Evolutionary conservation across 306 rosid genomes (phyloP).

Genomic region (Citrullus colocynthis): DNA sequence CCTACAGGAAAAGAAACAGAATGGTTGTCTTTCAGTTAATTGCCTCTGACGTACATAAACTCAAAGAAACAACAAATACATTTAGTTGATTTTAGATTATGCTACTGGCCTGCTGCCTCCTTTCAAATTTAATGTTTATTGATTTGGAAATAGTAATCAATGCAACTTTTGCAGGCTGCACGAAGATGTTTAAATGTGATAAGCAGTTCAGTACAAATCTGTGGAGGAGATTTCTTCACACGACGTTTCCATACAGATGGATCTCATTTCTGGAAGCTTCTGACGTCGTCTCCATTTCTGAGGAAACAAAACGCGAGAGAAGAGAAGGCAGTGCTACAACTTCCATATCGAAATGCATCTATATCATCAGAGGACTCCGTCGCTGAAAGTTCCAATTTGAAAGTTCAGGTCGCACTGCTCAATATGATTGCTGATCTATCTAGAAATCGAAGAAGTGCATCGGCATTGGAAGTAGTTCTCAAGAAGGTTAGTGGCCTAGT

Average conservation of each 20-base stretch:
- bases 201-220: constrained; percentile 44
- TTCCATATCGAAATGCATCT: constrained; percentile 59
- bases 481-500: constrained; percentile 66
- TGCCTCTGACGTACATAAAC: background rate
- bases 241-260: constrained; percentile 78
- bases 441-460: constrained; percentile 38
- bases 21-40: background rate
- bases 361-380: constrained; percentile 34
- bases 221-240: constrained; percentile 82
- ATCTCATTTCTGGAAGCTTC: constrained; percentile 67
- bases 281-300: constrained; percentile 51
- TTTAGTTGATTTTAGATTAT: background rate
- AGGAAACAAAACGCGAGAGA: constrained; percentile 33
- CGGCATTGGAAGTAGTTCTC: constrained; percentile 59
- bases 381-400: constrained; percentile 65
- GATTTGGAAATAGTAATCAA: background rate
- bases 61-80: background rate
- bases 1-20: background rate
- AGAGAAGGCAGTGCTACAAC: constrained; percentile 48
- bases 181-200: constrained; percentile 54
- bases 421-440: constrained; percentile 76
- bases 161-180: constrained; percentile 35
- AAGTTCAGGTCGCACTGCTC: constrained; percentile 75
- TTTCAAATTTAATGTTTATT: background rate
- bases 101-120: background rate